Percentiles rank a stretch among this genome's conserved stretches.
phyloP scores from a whole-genome alignment of 805 yeast species.

The Spathaspora sp. region DNA sequence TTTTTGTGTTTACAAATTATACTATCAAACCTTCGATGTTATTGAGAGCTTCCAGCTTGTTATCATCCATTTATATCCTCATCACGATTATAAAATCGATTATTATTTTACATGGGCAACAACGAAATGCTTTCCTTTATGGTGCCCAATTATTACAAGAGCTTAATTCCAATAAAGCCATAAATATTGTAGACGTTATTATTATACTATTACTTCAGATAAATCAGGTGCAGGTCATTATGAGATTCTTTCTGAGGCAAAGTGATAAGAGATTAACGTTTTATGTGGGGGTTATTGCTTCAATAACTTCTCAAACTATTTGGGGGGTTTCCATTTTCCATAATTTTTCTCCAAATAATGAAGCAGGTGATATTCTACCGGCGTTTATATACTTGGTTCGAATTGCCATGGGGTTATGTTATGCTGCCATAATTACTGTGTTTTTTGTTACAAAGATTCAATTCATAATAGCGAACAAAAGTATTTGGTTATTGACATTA shows the following conservation, averaged over 20 bases:
- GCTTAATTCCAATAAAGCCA: conserved; percentile 41
- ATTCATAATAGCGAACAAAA: conserved; percentile 45
- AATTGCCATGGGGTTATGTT: conserved; percentile 66
- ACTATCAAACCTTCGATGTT: conserved; percentile 58
- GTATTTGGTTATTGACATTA: conserved; percentile 52
- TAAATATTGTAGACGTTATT: conserved; percentile 56
- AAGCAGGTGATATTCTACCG: conserved; percentile 56
- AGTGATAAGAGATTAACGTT: conserved; percentile 65
- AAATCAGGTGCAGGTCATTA: conserved; percentile 68
- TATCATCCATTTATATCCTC: conserved; percentile 55
- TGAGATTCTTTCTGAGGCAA: conserved; percentile 63
- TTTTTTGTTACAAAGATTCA: conserved; percentile 50
- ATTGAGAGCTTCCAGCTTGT: conserved; percentile 45
- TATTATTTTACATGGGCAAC: conserved; percentile 44
- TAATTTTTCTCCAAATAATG: conserved; percentile 32
- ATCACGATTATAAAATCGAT: conserved; percentile 48
- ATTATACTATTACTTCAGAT: conserved; percentile 56
- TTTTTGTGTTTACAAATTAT: conserved; percentile 62
- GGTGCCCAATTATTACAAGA: conserved; percentile 43
- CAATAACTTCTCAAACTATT: conserved; percentile 54
- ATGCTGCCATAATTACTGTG: conserved; percentile 59
- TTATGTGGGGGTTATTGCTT: conserved; percentile 51
- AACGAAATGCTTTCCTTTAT: conserved; percentile 36
- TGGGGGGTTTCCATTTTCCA: conserved; percentile 67
- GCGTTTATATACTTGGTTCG: conserved; percentile 72